These are phyloP conservation scores for Phlyctochytrium planicorne DNA, from an alignment of 192 early-diverging fungal genomes.

Conservation along the genomic window DNA sequence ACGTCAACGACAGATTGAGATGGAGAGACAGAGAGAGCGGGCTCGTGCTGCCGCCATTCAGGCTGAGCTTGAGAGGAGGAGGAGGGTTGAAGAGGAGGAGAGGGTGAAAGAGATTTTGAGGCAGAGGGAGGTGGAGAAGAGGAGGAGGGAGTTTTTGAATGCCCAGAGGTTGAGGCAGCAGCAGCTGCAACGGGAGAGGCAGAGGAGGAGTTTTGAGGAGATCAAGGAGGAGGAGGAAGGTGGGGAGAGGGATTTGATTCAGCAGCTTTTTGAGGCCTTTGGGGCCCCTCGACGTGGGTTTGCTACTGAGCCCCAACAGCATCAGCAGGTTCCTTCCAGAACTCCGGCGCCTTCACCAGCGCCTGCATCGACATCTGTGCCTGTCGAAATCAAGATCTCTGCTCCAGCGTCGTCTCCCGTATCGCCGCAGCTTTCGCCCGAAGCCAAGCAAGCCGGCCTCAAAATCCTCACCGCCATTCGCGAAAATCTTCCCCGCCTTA, in stretches of 20 bases:
- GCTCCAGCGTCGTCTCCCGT: not conserved
- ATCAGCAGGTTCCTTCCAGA: too few species aligned
- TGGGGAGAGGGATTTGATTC: too few species aligned
- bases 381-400: not conserved
- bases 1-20: not conserved
- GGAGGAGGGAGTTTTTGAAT: not conserved
- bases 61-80: too few species aligned
- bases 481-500: not conserved
- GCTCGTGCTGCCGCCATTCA: not conserved
- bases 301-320: too few species aligned
- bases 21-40: not conserved
- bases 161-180: too few species aligned
- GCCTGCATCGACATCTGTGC: not conserved
- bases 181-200: too few species aligned
- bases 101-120: not conserved
- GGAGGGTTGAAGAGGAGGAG: slow-evolving; percentile 5
- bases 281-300: too few species aligned
- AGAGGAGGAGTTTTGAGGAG: too few species aligned
- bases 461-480: not conserved
- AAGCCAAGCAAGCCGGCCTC: not conserved
- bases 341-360: too few species aligned
- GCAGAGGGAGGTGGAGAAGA: not conserved
- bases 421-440: not conserved
- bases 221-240: too few species aligned
- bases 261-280: too few species aligned